Evolutionary conservation across 768 basidiomycete genomes (phyloP), one percentile per base, ranked within the genome.

Genomic region (Termitomyces heimii): DNA sequence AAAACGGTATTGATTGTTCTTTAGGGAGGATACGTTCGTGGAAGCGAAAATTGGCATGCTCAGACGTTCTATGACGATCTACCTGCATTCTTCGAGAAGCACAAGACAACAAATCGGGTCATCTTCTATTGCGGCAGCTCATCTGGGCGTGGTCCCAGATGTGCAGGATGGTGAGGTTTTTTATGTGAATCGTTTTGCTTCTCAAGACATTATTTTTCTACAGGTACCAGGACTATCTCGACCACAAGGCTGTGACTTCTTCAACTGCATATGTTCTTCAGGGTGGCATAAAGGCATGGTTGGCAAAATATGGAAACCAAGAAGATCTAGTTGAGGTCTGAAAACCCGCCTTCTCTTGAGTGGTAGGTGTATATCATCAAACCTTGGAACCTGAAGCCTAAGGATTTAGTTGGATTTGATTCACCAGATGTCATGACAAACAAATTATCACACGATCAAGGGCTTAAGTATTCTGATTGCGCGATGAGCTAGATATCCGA

Each of bases 61-160:
- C 78, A 83, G 59, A 75, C 76, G 0, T 83, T 85, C 63, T 74
- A 76, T 47, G 72, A 78, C 49, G 70, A 77, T 35, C 66, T 81
- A 13, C 68, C 73, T 0, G 39, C 45, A 10, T 78, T 83, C 62
- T 71, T 75, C 29, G 70, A 77, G 29, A 68, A 71, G 51, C 74
- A 78, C 60, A 69, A 69, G 50, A 62, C 71, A 24, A 76, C 71
- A 0, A 62, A 68, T 10, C 67, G 69, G 13, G 79, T 84, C 9
- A 74, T 84, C 7, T 84, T 84, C 57, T 83, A 83, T 56, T 84
- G 81, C 55, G 68, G 72, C 42, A 78, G 78, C 61, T 82, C 80
- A 1, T 69, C 71, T 42, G 82, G 81, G 18, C 70, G 83, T 29
- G 82, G 73, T 1, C 81, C 82, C 16, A 71, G 82, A 13, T 81